A percentile compares a stretch with the other conserved stretches of the same genome.
Conservation (phyloP, 257 asterid genomes). For the Ilex asprella region DNA sequence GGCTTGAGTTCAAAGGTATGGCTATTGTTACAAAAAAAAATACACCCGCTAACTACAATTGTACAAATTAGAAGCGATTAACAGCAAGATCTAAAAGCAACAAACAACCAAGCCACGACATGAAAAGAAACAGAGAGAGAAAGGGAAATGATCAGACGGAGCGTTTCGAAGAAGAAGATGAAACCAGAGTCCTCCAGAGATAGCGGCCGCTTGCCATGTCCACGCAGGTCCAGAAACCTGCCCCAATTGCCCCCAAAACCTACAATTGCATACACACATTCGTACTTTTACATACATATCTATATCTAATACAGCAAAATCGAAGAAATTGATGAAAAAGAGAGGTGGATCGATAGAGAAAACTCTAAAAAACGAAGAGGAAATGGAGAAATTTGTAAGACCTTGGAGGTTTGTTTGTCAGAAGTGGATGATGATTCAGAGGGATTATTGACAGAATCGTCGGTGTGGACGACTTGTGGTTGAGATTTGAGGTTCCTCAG, state of each 20-base stretch:
- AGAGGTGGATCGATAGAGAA: background rate
- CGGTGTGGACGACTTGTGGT: background rate
- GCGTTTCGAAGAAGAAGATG: slow-evolving; percentile 32
- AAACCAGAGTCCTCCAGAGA: slow-evolving; percentile 74
- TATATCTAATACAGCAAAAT: background rate
- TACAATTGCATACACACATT: slow-evolving; percentile 9
- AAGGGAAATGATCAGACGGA: slow-evolving; percentile 25
- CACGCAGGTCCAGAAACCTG: slow-evolving; percentile 72
- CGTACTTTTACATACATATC: background rate
- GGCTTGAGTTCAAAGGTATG: too few species aligned
- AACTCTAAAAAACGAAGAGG: background rate
- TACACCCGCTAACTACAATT: too few species aligned
- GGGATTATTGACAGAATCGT: slow-evolving; percentile 15
- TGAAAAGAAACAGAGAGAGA: too few species aligned
- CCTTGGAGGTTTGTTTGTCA: slow-evolving; percentile 23
- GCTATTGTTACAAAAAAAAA: too few species aligned
- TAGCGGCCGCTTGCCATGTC: slow-evolving; percentile 93
- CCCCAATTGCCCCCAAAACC: slow-evolving; percentile 46
- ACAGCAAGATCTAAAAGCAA: too few species aligned
- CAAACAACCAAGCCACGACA: too few species aligned
- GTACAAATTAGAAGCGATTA: too few species aligned
- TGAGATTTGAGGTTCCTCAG: slow-evolving; percentile 36
- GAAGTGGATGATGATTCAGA: slow-evolving; percentile 3
- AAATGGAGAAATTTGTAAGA: background rate
- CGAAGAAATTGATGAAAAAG: background rate